Evolutionary conservation across 1,139 yeast genomes (phyloP), one percentile per base, ranked within the genome.

Genomic region (Kazachstania sp.): DNA sequence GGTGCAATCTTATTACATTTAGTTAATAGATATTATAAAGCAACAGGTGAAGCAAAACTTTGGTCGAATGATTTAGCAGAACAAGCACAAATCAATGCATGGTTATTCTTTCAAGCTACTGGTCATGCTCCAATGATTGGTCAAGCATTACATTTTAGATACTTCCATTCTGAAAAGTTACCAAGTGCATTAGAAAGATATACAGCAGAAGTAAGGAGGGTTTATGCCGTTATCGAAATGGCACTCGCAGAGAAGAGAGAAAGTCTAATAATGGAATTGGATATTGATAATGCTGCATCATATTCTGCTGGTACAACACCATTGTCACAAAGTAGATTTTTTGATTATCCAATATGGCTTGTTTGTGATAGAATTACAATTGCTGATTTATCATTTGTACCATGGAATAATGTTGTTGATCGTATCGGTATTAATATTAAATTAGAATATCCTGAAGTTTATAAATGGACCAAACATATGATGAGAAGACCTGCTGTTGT

Each of bases 91-190:
- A 86, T 90, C 50, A 76, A 81, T 51, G 80, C 90, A 18, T 90
- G 97, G 97, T 73, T 90, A 43, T 90, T 87, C 63, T 88, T 88
- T 72, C 97, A 90, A 68, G 87, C 97, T 3, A 83, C 95, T 13
- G 97, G 97, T 13, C 97, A 88, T 64, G 95, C 97, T 0, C 97
- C 97, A 28, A 90, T 90, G 95, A 86, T 90, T 59, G 97, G 97
- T 23, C 97, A 90, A 66, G 97, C 97, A 3, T 75, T 88, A 58
- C 97, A 90, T 71, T 90, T 90, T 71, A 75, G 92, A 59, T 86
- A 86, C 66, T 88, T 88, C 73, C 97, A 90, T 66, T 77, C 92
- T 7, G 84, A 85, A 50, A 84, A 83, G 50, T 87, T 90, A 3
- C 87, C 92, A 18, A 79, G 88, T 53, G 97, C 97, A 2, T 86